phyloP scores from a whole-genome alignment of 257 asterid genomes.

The Capsicum chinense region DNA sequence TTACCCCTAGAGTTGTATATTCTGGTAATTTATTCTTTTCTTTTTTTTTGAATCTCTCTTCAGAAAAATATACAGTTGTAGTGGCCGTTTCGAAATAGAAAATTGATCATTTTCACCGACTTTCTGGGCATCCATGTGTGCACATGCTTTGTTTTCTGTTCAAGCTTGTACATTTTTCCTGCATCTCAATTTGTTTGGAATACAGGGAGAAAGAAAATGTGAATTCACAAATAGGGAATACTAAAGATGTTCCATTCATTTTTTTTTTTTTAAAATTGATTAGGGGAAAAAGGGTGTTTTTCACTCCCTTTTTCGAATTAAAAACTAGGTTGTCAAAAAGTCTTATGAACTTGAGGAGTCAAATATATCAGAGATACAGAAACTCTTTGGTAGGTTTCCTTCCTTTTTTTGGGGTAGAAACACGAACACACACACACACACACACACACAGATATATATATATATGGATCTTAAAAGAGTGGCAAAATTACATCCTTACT shows the following conservation, averaged over 20 bases:
- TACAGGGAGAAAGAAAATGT: neutral
- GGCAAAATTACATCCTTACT: too few relatives aligned
- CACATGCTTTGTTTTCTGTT: neutral
- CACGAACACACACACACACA: too few relatives aligned
- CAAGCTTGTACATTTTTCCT: neutral
- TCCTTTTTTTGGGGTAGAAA: too few relatives aligned
- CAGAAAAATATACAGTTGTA: neutral
- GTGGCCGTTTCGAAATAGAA: constrained; percentile 1
- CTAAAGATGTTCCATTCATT: neutral
- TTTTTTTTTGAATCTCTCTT: neutral
- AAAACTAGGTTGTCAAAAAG: too few relatives aligned
- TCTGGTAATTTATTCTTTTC: neutral
- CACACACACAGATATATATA: too few relatives aligned
- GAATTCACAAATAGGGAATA: neutral
- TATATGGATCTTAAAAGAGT: too few relatives aligned
- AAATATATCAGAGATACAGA: too few relatives aligned
- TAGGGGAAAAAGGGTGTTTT: neutral
- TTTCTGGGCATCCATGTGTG: neutral
- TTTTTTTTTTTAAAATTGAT: neutral
- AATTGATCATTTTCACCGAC: neutral
- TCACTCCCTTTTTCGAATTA: too few relatives aligned
- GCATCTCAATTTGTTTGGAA: neutral
- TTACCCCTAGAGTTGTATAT: neutral
- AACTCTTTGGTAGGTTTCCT: too few relatives aligned
- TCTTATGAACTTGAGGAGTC: too few relatives aligned